These are phyloP conservation scores for Fusarium pseudograminearum DNA, from an alignment of 2,329 filamentous ascomycete species.

Conservation along the genomic window DNA sequence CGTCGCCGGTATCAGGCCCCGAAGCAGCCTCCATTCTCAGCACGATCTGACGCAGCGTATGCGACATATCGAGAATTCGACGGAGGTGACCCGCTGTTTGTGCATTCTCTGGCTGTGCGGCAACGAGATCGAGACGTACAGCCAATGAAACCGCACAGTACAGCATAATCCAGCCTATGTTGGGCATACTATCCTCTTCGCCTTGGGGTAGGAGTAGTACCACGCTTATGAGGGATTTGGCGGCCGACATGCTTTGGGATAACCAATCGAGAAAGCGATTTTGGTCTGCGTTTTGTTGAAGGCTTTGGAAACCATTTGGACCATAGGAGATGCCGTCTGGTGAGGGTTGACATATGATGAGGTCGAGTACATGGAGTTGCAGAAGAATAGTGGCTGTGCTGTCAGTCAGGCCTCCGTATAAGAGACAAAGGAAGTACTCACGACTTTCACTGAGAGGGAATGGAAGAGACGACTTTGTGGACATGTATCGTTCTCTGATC, in stretches of 20 bases:
- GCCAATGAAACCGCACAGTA: slow-evolving; percentile 50
- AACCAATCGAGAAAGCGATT: slow-evolving; percentile 46
- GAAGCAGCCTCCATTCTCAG: slow-evolving; percentile 47
- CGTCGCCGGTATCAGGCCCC: slow-evolving; percentile 9
- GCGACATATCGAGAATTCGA: slow-evolving; percentile 48
- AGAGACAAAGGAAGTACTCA: too few relatives aligned
- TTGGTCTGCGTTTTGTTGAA: slow-evolving; percentile 29
- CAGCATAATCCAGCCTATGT: slow-evolving; percentile 51
- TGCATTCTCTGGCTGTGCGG: slow-evolving; percentile 42
- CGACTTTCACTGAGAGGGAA: slow-evolving; percentile 51
- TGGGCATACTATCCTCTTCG: slow-evolving; percentile 48
- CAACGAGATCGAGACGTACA: slow-evolving; percentile 50
- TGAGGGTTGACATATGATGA: slow-evolving; percentile 49
- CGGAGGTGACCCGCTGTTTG: slow-evolving; percentile 47
- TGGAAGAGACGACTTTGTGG: slow-evolving; percentile 42
- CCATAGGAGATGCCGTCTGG: slow-evolving; percentile 47
- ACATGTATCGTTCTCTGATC: slow-evolving; percentile 36
- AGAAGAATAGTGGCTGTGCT: slow-evolving; percentile 44
- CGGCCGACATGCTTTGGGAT: slow-evolving; percentile 49
- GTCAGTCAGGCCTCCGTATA: background rate
- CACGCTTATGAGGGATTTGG: slow-evolving; percentile 48
- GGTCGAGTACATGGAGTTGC: slow-evolving; percentile 48
- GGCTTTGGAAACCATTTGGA: slow-evolving; percentile 42
- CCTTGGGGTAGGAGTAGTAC: slow-evolving; percentile 46
- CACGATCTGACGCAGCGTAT: slow-evolving; percentile 48